A percentile compares a stretch with the other conserved stretches of the same genome.
Conservation (phyloP, 2,329 filamentous ascomycete species). For the Penicillium griseofulvum region DNA sequence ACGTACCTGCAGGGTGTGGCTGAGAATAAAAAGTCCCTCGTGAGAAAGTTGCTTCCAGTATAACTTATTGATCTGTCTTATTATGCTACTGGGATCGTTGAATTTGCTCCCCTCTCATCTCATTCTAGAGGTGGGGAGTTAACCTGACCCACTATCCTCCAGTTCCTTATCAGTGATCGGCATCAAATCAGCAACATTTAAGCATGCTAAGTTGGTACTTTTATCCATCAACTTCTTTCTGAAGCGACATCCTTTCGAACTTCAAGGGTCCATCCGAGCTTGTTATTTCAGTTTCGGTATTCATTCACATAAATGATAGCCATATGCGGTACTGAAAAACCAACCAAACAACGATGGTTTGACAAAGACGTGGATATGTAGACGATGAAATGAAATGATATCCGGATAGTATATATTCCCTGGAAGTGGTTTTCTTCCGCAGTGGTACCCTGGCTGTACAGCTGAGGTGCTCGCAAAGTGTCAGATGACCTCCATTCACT, state of each 20-base stretch:
- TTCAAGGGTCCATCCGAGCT: background rate
- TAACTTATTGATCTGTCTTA: background rate
- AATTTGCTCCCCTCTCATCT: background rate
- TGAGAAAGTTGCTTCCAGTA: too few relatives aligned
- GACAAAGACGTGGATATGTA: slow-evolving; percentile 2
- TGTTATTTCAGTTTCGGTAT: background rate
- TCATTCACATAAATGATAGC: background rate
- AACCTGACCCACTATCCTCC: slow-evolving; percentile 10
- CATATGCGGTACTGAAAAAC: background rate
- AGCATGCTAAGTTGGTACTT: background rate
- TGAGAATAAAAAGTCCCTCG: background rate
- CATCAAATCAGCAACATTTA: background rate
- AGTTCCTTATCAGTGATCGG: slow-evolving; percentile 12
- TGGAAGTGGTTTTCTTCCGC: background rate
- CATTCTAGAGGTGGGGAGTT: background rate
- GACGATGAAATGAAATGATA: background rate
- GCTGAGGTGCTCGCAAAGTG: background rate
- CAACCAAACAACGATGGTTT: background rate
- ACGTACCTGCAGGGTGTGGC: slow-evolving; percentile 8
- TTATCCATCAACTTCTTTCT: background rate
- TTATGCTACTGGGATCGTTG: background rate
- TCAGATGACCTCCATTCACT: background rate
- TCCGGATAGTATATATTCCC: background rate
- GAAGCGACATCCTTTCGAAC: background rate
- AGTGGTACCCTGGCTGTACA: too few relatives aligned